phyloP scores from a whole-genome alignment of 1,284 basidiomycete genomes.

The Cutaneotrichosporon sp. region DNA sequence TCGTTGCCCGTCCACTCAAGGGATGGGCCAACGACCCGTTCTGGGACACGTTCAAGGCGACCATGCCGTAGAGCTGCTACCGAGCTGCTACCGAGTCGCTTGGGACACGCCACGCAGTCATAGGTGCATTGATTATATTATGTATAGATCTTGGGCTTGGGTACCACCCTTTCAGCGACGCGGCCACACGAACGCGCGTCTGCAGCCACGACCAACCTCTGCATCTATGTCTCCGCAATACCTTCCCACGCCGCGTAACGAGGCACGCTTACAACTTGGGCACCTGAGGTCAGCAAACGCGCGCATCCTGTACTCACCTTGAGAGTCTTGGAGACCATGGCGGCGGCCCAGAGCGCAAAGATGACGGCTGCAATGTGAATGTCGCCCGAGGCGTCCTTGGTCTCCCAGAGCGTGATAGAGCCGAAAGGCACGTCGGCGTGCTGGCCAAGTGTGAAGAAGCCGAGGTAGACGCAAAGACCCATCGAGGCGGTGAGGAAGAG shows the following conservation, averaged over 20 bases:
- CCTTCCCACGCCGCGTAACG: no score
- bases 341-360: constrained; percentile 77
- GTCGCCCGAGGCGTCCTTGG: constrained; percentile 66
- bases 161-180: no score
- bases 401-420: constrained; percentile 64
- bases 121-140: no score
- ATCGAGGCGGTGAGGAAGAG: constrained; percentile 74
- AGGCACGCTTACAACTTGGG: constrained; percentile 11
- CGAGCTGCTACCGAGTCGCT: no score
- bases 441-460: constrained; percentile 60
- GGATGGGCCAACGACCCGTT: constrained; percentile 29
- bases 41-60: constrained; percentile 19
- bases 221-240: no score
- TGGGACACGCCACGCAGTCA: no score
- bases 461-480: constrained; percentile 74
- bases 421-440: constrained; percentile 60
- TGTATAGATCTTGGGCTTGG: no score
- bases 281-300: constrained; percentile 11
- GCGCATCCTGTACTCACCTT: constrained; percentile 54
- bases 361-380: constrained; percentile 68
- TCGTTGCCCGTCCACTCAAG: constrained; percentile 21
- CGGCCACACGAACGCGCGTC: no score
- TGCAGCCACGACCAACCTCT: no score
- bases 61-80: neutral
- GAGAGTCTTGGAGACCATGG: constrained; percentile 93